Percentiles rank a stretch among this genome's conserved stretches.
Conservation (phyloP, 768 basidiomycete species). For the Rhizopogon salebrosus region DNA sequence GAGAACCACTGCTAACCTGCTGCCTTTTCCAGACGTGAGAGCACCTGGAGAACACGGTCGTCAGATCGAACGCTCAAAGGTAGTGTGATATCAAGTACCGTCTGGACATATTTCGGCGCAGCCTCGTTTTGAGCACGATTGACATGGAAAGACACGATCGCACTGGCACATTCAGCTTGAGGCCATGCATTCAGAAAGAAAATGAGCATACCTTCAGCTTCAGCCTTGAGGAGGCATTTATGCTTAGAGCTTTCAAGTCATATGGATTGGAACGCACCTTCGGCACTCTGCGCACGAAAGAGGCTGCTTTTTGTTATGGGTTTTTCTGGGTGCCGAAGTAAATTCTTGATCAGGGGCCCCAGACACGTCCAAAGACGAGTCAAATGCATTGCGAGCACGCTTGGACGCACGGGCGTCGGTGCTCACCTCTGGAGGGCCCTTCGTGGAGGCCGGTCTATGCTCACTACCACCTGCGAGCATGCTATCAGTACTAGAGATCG, state of each 20-base stretch:
- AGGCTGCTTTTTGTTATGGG: slow-evolving; percentile 33
- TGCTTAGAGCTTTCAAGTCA: neutral
- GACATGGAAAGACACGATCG: slow-evolving; percentile 62
- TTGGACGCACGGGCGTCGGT: slow-evolving; percentile 36
- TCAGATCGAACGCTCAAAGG: slow-evolving; percentile 4
- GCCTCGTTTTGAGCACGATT: slow-evolving; percentile 63
- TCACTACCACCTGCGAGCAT: slow-evolving; percentile 10
- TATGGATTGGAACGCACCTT: slow-evolving; percentile 32
- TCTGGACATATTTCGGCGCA: slow-evolving; percentile 61
- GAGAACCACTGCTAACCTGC: slow-evolving; percentile 37
- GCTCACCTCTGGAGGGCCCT: slow-evolving; percentile 6
- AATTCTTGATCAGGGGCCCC: slow-evolving; percentile 10
- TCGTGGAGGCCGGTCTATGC: neutral
- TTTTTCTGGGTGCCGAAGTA: slow-evolving; percentile 6
- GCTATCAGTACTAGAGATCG: slow-evolving; percentile 21
- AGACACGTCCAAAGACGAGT: slow-evolving; percentile 8
- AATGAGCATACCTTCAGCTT: slow-evolving; percentile 48
- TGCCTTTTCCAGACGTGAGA: slow-evolving; percentile 58
- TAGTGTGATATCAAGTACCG: slow-evolving; percentile 28
- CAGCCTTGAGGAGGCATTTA: slow-evolving; percentile 23
- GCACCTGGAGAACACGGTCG: slow-evolving; percentile 34
- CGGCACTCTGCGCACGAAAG: slow-evolving; percentile 62
- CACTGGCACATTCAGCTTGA: slow-evolving; percentile 34
- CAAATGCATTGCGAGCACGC: slow-evolving; percentile 37
- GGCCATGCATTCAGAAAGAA: neutral